Conservation (phyloP, 345 rosid genomes). For the Gossypium mustelinum region DNA sequence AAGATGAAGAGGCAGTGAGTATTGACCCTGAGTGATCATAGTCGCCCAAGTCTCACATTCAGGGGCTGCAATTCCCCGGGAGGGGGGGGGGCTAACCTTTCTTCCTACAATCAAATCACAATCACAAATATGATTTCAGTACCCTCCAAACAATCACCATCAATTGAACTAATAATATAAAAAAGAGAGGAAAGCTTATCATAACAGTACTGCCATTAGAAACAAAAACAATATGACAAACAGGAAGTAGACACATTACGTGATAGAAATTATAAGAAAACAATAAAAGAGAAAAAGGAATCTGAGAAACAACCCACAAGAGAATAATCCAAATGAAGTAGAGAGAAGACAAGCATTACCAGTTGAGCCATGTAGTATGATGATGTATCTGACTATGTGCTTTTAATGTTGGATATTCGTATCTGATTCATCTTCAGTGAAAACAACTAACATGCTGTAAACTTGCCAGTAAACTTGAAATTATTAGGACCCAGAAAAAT, state of each 20-base stretch:
- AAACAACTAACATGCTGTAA: constrained; percentile 1
- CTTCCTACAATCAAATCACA: constrained; percentile 34
- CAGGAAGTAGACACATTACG: background rate
- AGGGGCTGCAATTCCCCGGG: constrained; percentile 36
- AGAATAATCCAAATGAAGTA: background rate
- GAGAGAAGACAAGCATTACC: constrained; percentile 15
- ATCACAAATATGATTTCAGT: background rate
- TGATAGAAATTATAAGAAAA: constrained; percentile 18
- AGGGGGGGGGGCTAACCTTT: constrained; percentile 47
- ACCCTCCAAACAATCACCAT: constrained; percentile 2
- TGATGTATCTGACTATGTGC: constrained; percentile 4
- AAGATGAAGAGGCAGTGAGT: constrained; percentile 39
- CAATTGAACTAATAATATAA: constrained; percentile 7
- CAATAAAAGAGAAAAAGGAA: background rate
- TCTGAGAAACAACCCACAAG: constrained; percentile 25
- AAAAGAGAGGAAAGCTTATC: background rate
- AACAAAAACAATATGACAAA: constrained; percentile 14
- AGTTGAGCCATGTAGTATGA: constrained; percentile 16
- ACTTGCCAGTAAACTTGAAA: too few species aligned
- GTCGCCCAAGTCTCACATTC: constrained; percentile 35
- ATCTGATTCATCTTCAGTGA: constrained; percentile 19
- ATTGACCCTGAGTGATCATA: constrained; percentile 33
- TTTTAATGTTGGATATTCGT: constrained; percentile 1
- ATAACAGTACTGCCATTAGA: background rate
- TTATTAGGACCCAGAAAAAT: too few species aligned